Base-by-base conservation (phyloP, 106 monocot species). In the Cymbidium sinense region DNA sequence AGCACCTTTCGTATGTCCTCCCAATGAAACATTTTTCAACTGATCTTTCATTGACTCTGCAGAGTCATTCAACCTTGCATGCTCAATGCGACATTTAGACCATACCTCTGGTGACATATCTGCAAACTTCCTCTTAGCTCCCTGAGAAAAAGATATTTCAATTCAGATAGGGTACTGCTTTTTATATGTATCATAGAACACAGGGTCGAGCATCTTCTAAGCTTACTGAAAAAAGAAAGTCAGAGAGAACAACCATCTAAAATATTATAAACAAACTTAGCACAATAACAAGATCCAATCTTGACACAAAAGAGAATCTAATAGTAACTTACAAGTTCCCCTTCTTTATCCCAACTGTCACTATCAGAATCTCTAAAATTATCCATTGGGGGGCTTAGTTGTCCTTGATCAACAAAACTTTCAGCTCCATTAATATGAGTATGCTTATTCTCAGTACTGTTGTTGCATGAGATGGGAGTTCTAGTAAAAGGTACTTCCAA, bases 361-460 rank as follows among this genome's bases (percentile, higher is more conserved):
- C 76, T 51, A 76, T 82, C 76, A 52, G 69, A 76, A 44, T 74
- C 74, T n/a, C 69, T 77, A 39, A 70, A 44, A 55, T 69, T 51
- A 76, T 82, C 70, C 37, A 18, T 64, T 75, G 81, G 67, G 27
- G 75, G 34, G 36, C 20, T 28, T 70, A 34, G 69, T n/a, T 76
- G 62, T 18, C 2, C 34, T 67, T 34, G 62, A 31, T 75, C 81
- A 35, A 74, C n/a, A 27, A 69, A 41, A 43, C 37, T 37, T 75
- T 80, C 80, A 21, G 74, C 64, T 62, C 17, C 61, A 41, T 4
- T 50, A n/a, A 28, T 29, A 50, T 31, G 52, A 0, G 54, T 34
- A n/a, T 19, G 74, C 44, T 43, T 74, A 12, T 44, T 76, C 54
- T 29, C 34, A 41, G 30, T 25, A 70, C 37, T 27, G 39, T 76